Base-by-base conservation (phyloP, 1,284 basidiomycete species). In the Microbotryum violaceum region DNA sequence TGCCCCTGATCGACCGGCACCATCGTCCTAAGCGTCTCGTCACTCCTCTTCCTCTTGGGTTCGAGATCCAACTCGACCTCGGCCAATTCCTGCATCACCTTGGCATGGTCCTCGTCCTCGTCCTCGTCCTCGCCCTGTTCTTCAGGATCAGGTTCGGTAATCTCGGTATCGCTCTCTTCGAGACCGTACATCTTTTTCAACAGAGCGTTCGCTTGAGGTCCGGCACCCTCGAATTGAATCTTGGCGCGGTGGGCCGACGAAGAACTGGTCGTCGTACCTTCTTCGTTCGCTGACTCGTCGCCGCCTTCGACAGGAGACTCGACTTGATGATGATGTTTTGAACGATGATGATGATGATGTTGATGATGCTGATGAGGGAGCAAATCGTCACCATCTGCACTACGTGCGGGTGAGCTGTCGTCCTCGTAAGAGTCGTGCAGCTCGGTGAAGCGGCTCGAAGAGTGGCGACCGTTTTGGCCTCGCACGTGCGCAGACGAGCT, bases 141-240 rank as follows among this genome's bases (percentile, higher is more conserved):
- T 45, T 37, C 23, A 20, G 49, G 49, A 49, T 23, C 49, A 49
- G 23, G 23, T 21, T 23, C 49, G 49, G 12, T 49, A 2, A 16
- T 16, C 33, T 57, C 60, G 49, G 54, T 50, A 23, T 56, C 16
- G 9, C 16, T 33, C 48, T 59, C 29, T 6, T 61, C 63, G 8
- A 61, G 49, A 4, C 65, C 68, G 47, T 68, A 68, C 62, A 68
- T 65, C 18, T 61, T 44, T 37, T 58, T 56, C 48, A 69, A 33
- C 21, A 69, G 33, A 2, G 47, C 50, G 45, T 65, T 63, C 4
- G 66, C 63, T 23, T 62, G 58, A 18, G 63, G 61, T 1, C 65
- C 65, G 2, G 65, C 63, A 10, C 63, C 65, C 21, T 69, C 65
- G 45, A 69, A 67, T 49, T 65, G 63, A 46, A 60, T 49, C 49